Percentiles rank a stretch among this genome's conserved stretches.
Evolutionary conservation across 2,329 filamentous ascomycete genomes (phyloP).

Genomic region (Tolypocladium ovalisporum): DNA sequence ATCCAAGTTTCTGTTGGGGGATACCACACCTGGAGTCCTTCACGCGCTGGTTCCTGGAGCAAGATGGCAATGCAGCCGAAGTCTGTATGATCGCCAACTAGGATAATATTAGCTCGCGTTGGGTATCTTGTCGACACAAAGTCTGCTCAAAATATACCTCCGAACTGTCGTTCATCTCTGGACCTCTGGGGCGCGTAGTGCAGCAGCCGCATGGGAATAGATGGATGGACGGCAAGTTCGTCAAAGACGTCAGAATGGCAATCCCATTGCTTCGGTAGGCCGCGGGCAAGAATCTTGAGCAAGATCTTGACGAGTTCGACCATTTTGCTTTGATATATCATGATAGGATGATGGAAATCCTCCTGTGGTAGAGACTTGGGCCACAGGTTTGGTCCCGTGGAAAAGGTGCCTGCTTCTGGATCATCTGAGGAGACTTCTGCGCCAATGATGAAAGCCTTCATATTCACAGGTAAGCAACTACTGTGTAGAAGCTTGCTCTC

Average conservation of each 20-base stretch:
- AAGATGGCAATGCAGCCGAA: constrained; percentile 17
- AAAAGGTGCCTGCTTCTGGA: constrained; percentile 2
- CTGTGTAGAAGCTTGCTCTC: neutral
- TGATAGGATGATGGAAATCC: neutral
- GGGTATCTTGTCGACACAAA: fast-evolving
- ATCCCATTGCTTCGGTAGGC: neutral
- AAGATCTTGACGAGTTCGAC: neutral
- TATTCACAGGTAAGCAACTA: neutral
- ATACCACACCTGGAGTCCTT: constrained; percentile 17
- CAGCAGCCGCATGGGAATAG: constrained; percentile 11
- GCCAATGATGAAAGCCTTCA: constrained; percentile 1
- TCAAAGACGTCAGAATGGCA: neutral
- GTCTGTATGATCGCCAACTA: constrained; percentile 19
- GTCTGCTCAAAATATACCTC: neutral
- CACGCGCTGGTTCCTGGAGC: constrained; percentile 14
- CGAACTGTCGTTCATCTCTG: constrained; percentile 13
- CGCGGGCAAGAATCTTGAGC: neutral
- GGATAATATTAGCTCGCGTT: neutral
- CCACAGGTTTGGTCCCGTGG: constrained; percentile 2
- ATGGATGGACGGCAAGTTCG: constrained; percentile 1
- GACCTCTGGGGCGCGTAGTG: constrained; percentile 14
- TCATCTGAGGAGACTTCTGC: neutral
- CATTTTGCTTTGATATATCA: constrained; percentile 2
- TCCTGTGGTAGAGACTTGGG: neutral
- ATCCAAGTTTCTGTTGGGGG: constrained; percentile 16